Percentiles rank a stretch among this genome's conserved stretches.
Evolutionary conservation across 116 monocot genomes (phyloP).

Genomic region (Trichopus zeylanicus): DNA sequence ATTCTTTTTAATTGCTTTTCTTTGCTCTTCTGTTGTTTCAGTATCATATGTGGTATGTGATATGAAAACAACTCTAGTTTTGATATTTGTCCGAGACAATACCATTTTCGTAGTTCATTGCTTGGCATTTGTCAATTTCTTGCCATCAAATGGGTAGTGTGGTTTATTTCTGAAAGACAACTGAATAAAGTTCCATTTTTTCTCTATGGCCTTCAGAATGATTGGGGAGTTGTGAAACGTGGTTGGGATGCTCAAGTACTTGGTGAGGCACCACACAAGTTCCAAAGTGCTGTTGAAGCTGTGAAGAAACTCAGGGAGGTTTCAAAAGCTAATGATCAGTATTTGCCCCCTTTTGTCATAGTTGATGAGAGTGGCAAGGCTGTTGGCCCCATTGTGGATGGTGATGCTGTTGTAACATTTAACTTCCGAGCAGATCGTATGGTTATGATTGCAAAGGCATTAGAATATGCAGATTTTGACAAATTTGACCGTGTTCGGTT

Average conservation of each 20-base stretch:
- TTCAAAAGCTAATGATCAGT: conserved; percentile 75
- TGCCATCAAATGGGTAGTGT: not conserved
- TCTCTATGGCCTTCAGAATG: conserved; percentile 71
- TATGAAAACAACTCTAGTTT: too few species aligned
- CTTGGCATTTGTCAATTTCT: too few species aligned
- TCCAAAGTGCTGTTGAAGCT: conserved; percentile 71
- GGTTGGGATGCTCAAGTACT: conserved; percentile 99
- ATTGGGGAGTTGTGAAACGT: conserved; percentile 93
- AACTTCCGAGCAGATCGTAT: conserved; percentile 99
- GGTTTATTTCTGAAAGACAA: not conserved
- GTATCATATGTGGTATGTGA: too few species aligned
- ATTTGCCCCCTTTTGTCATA: conserved; percentile 92
- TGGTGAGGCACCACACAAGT: conserved; percentile 96
- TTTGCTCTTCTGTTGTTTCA: too few species aligned
- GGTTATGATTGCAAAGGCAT: conserved; percentile 91
- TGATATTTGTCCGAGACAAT: too few species aligned
- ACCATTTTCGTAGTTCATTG: not conserved
- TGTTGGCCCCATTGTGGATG: conserved; percentile 88
- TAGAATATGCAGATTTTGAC: conserved; percentile 92
- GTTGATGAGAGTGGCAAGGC: conserved; percentile 82
- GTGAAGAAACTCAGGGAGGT: conserved; percentile 76
- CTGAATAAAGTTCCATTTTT: conserved; percentile 3
- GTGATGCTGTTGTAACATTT: conserved; percentile 95
- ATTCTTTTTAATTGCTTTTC: too few species aligned
- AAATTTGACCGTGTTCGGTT: conserved; percentile 84